Base-by-base conservation (phyloP, 306 rosid species). In the Glycine latifolia region DNA sequence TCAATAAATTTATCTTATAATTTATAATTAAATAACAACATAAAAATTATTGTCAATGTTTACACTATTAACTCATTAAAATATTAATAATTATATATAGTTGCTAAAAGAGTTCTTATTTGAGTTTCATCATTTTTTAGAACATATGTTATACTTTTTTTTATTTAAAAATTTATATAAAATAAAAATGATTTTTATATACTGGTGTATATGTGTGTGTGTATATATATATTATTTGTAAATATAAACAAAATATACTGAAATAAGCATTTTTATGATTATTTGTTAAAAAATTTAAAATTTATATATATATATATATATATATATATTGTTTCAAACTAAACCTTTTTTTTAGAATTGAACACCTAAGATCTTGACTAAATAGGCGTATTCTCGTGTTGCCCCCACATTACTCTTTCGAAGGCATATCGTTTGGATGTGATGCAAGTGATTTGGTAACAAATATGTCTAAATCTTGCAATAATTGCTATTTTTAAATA, bases 361-460 rank as follows among this genome's bases (percentile, higher is more conserved):
- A 26, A 26, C 31, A 26, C 31, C 31, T 26, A 26, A 26, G 31
- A 26, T 26, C 31, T 26, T 26, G 31, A 26, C 31, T 0, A 26
- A 26, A 26, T 26, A 26, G 31, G 31, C 31, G 31, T 26, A 26
- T 26, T 71, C 14, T 61, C 9, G 3, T 35, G 13, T 52, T 52
- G 17, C 43, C 3, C 7, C 67, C 11, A 1, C 53, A 41, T 53
- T 41, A 53, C 69, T 63, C 65, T 15, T 63, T 7, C 6, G 74
- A 79, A 60, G 54, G 74, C 69, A 48, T 39, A 79, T 79, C 84
- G 1, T 33, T 70, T 52, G 66, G 79, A 80, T 53, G 78, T 33
- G 75, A 85, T 75, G 82, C 70, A 16, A 17, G 31, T 60, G 85
- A 84, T 84, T 69, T 61, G 47, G 80, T 53, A 55, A 37, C 44